phyloP scores from a whole-genome alignment of 2,329 filamentous ascomycete genomes.

The Hortaea werneckii region DNA sequence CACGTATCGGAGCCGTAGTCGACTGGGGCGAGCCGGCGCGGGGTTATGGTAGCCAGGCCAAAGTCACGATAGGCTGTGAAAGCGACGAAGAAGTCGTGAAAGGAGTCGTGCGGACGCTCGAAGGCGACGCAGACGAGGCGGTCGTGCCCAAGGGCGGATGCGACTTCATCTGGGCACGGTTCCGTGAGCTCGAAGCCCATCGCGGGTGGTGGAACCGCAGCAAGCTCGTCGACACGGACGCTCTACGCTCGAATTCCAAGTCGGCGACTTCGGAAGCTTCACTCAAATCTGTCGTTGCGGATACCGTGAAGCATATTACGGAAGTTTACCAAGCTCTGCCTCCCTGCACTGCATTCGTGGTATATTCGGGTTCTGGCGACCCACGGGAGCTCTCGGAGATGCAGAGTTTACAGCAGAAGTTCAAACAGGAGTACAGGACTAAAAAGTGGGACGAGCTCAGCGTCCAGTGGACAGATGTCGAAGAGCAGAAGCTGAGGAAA shows the following conservation, averaged over 20 bases:
- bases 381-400: constrained; percentile 47
- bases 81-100: constrained; percentile 49
- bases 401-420: constrained; percentile 46
- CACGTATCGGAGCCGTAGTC: constrained; percentile 61
- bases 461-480: constrained; percentile 55
- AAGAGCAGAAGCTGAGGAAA: constrained; percentile 48
- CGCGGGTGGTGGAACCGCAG: constrained; percentile 51
- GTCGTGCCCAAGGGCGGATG: constrained; percentile 42
- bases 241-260: constrained; percentile 20
- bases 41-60: constrained; percentile 48
- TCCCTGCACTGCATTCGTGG: constrained; percentile 49
- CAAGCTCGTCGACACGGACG: constrained; percentile 30
- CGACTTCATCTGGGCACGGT: constrained; percentile 53
- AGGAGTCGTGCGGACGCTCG: constrained; percentile 43
- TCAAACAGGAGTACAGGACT: constrained; percentile 46
- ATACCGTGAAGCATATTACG: constrained; percentile 42
- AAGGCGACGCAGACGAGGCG: constrained; percentile 34
- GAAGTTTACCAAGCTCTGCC: constrained; percentile 47
- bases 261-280: constrained; percentile 6
- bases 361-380: constrained; percentile 56
- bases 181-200: constrained; percentile 50
- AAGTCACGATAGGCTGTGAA: constrained; percentile 45
- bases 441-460: constrained; percentile 55
- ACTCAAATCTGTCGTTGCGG: constrained; percentile 38
- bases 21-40: constrained; percentile 78